Evolutionary conservation across 352 stramenopile species (phyloP), one percentile per base, ranked within the genome.

Genomic region (Globisporangium viniferum): DNA sequence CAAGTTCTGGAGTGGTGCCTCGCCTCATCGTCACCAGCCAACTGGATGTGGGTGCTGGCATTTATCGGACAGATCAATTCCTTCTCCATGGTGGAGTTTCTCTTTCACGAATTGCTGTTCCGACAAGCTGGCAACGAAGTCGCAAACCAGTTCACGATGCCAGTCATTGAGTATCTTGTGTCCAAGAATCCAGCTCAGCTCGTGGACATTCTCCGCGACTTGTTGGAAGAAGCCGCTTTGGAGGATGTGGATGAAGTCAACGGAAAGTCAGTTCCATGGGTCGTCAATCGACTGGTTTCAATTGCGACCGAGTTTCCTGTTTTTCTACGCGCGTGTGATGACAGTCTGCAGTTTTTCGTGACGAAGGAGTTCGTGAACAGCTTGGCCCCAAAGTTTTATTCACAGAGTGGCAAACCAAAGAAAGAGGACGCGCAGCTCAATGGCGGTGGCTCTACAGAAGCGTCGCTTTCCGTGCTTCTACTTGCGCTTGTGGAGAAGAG

Each of bases 331-430:
- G 69, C 75, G 0, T 81, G 82, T 48, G 84, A 90, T 55, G 79
- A 88, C 29, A 90, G 72, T 31, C 74, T 92, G 9, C 81, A 92
- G 66, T 91, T 78, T 70, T 73, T 92, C 9, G 57, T 92, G 15
- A 89, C 84, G 18, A 63, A 77, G 6, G 76, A 91, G 15, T 39
- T 89, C 24, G 73, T 90, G 15, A 44, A 35, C 2, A 58, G 59
- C 14, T 59, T 92, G 22, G 65, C 63, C 5, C 41, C 33, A 1
- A 80, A 85, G 35, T 59, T 82, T 20, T 36, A 46, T 12, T 53
- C 49, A 0, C 31, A 31, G 9, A 53, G 36, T 24, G 18, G 44
- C 44, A 51, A 51, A 9, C 6, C 44, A n/a, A 24, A 51, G 3
- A 24, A 51, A 9, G 44, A 51, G 2, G 6, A 22, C 24, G 44